These are phyloP conservation scores for Geosiphon pyriformis DNA, from an alignment of 192 early-diverging fungal genomes.

Conservation along the genomic window DNA sequence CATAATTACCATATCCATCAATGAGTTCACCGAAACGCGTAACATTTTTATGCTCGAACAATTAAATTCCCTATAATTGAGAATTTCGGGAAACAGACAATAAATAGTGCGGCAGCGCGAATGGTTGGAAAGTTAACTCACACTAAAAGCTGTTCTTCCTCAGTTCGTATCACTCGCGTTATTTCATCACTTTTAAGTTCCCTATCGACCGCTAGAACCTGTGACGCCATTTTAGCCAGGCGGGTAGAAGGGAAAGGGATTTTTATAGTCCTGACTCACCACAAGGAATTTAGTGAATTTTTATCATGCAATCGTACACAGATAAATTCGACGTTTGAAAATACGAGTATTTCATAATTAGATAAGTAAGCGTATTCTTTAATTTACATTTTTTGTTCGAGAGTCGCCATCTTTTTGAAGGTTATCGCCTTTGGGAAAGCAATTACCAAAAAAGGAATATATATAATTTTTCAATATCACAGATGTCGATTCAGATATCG, in stretches of 20 bases:
- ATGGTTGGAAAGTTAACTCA: constrained; percentile 22
- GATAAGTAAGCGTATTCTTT: too few species aligned
- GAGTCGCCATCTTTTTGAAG: too few species aligned
- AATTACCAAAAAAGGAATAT: too few species aligned
- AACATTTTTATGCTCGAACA: constrained; percentile 35
- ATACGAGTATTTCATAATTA: too few species aligned
- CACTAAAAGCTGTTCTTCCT: constrained; percentile 33
- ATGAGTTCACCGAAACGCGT: constrained; percentile 44
- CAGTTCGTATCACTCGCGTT: constrained; percentile 24
- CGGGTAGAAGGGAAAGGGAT: constrained; percentile 35
- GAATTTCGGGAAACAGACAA: too few species aligned
- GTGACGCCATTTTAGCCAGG: constrained; percentile 38
- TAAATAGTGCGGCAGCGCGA: background rate
- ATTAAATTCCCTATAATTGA: constrained; percentile 32
- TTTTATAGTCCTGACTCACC: background rate
- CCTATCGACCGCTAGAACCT: constrained; percentile 39
- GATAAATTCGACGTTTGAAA: too few species aligned
- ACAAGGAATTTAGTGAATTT: too few species aligned
- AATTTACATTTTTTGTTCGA: too few species aligned
- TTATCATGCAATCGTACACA: too few species aligned
- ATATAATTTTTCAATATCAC: too few species aligned
- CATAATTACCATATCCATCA: constrained; percentile 47
- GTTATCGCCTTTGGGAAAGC: too few species aligned
- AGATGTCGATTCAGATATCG: too few species aligned
- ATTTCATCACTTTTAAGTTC: constrained; percentile 43